Evolutionary conservation across 148 eudicot species (phyloP).

Genomic region (Simmondsia chinensis): DNA sequence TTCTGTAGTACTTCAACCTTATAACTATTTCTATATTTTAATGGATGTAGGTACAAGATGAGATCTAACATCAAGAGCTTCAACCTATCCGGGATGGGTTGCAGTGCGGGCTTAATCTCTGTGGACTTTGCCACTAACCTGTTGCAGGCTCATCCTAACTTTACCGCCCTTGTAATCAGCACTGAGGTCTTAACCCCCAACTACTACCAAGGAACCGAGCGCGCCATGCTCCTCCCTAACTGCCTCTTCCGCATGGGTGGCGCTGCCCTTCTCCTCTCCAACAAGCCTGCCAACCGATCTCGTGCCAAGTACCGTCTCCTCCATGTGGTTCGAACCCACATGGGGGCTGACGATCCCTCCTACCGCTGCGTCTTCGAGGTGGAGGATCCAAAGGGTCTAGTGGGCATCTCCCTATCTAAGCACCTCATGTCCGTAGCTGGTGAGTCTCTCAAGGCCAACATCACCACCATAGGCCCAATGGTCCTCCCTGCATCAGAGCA

Average conservation of each 20-base stretch:
- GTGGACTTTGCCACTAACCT: conserved; percentile 26
- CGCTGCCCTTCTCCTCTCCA: conserved; percentile 34
- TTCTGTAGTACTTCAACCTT: too few relatives aligned
- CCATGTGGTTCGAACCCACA: conserved; percentile 45
- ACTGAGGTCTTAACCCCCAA: conserved; percentile 40
- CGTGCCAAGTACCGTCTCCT: conserved; percentile 34
- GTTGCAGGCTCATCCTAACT: conserved; percentile 20
- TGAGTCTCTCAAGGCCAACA: conserved; percentile 31
- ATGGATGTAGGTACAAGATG: conserved; percentile 29
- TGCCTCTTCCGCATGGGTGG: conserved; percentile 52
- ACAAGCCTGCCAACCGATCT: conserved; percentile 12
- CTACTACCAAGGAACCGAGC: conserved; percentile 27
- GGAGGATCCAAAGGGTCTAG: conserved; percentile 25
- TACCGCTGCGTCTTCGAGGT: conserved; percentile 26
- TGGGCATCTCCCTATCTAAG: conserved; percentile 26
- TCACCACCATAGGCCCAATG: conserved; percentile 32
- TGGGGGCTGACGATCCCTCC: conserved; percentile 32
- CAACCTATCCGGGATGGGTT: conserved; percentile 45
- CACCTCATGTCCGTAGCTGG: conserved; percentile 40
- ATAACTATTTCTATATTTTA: too few relatives aligned
- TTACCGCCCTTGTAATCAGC: conserved; percentile 34
- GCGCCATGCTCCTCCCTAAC: conserved; percentile 49
- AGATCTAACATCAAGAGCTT: conserved; percentile 36
- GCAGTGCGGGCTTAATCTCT: conserved; percentile 34
- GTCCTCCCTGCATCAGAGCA: conserved; percentile 43